Base-by-base conservation (phyloP, 2,329 filamentous ascomycete genomes). In the Alternaria gansuensis region DNA sequence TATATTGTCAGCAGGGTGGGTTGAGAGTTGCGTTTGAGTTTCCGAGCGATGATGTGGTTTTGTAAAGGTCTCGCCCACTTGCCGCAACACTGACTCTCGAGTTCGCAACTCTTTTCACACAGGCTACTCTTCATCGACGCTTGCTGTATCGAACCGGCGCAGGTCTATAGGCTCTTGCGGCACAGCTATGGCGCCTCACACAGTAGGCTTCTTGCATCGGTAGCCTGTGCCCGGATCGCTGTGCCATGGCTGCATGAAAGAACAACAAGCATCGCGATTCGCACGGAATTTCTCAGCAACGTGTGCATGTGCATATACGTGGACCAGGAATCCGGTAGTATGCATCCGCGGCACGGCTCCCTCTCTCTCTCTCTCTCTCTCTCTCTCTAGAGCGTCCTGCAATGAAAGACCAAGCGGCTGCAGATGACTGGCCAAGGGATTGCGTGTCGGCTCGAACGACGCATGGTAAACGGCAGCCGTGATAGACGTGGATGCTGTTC, bases 301-400 rank as follows among this genome's bases (percentile, higher is more conserved):
- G 26, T 26, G 28, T 60, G 57, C 61, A 57, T 43, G 33, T 44
- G 24, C 44, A 58, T 59, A 58, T 66, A 63, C 14, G 39, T 46
- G 29, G 59, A 60, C 69, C 70, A 60, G 50, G 61, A 52, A 54
- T 56, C 54, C 59, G 65, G 64, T 57, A 53, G 37, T 14, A 4
- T 36, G 34, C 13, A 39, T 28, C 43, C 33, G 45, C 52, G 44
- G 33, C 26, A 52, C 10, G 43, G 53, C 36, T 17, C 17, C 17
- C 17, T 17, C 17, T 17, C 17, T 17, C 17, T 2, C 17, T 17
- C 17, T 17, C 17, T 17, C 17, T 17, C 17, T 2, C 17, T 17
- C 17, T 17, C 17, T 41, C 56, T 43, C 60, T 57, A 54, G 40
- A 57, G 62, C 17, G 29, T 39, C 51, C 52, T 58, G 54, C 52